phyloP scores from a whole-genome alignment of 1,284 basidiomycete species.

The Porogramme epimiltina region DNA sequence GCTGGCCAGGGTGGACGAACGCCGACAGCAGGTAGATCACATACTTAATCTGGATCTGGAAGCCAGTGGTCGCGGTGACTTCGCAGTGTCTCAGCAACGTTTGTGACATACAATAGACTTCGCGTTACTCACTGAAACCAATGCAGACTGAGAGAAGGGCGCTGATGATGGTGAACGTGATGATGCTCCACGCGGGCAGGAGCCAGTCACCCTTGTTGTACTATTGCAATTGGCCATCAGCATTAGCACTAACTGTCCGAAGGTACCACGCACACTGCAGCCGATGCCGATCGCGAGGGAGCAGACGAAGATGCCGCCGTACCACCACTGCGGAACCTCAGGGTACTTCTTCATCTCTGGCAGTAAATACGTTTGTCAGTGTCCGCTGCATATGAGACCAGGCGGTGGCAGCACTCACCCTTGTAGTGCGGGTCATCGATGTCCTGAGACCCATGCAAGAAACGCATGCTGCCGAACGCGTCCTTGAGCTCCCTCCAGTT shows the following conservation, averaged over 20 bases:
- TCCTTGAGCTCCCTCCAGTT: slow-evolving; percentile 48
- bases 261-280: slow-evolving; percentile 38
- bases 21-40: slow-evolving; percentile 64
- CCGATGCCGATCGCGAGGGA: slow-evolving; percentile 56
- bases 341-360: slow-evolving; percentile 52
- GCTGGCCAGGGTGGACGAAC: slow-evolving; percentile 61
- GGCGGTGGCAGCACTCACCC: slow-evolving; percentile 26
- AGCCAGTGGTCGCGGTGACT: slow-evolving; percentile 58
- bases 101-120: not conserved
- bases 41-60: slow-evolving; percentile 48
- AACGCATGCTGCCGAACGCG: slow-evolving; percentile 45
- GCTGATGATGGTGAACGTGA: slow-evolving; percentile 50
- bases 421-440: slow-evolving; percentile 52
- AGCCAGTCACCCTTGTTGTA: slow-evolving; percentile 49
- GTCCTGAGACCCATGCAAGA: slow-evolving; percentile 40
- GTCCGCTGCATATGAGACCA: not conserved
- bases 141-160: slow-evolving; percentile 48
- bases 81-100: not conserved
- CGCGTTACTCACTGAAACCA: slow-evolving; percentile 44
- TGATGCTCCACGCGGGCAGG: slow-evolving; percentile 54
- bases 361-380: not conserved
- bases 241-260: not conserved
- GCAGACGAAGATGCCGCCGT: slow-evolving; percentile 44
- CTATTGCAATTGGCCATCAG: slow-evolving; percentile 16
- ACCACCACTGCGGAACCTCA: slow-evolving; percentile 59